Percentiles rank a stretch among this genome's conserved stretches.
Evolutionary conservation across 345 rosid genomes (phyloP).

Genomic region (Lepidium africanum): DNA sequence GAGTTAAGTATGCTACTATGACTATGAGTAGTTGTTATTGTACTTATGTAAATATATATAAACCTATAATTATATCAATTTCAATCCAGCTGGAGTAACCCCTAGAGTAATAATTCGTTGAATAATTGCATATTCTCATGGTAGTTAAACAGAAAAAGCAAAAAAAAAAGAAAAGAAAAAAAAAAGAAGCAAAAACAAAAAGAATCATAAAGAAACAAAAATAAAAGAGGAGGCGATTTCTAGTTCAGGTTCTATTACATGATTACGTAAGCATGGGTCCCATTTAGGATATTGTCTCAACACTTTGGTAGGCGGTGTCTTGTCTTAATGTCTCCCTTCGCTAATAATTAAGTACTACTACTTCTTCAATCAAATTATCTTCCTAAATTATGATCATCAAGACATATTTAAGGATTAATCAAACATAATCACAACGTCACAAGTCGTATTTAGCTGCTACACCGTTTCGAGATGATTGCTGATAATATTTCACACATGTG

Average conservation of each 20-base stretch:
- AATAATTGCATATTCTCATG: constrained; percentile 16
- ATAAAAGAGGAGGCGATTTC: constrained; percentile 17
- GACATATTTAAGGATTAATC: background rate
- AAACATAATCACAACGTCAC: background rate
- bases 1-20: background rate
- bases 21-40: background rate
- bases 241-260: constrained; percentile 24
- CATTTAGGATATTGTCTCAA: constrained; percentile 6
- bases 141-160: background rate
- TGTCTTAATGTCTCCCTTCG: constrained; percentile 15
- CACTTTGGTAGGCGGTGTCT: constrained; percentile 21
- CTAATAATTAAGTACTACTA: too few relatives aligned
- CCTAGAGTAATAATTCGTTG: background rate
- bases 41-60: background rate
- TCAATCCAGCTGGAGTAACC: background rate
- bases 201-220: constrained; percentile 15
- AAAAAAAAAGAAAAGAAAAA: background rate
- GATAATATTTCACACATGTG: background rate
- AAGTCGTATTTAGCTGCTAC: constrained; percentile 15
- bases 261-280: constrained; percentile 10
- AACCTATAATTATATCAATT: background rate
- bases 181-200: background rate
- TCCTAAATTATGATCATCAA: background rate
- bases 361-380: background rate
- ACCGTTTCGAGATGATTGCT: background rate